phyloP scores from a whole-genome alignment of 257 asterid genomes.

The Asclepias syriaca region DNA sequence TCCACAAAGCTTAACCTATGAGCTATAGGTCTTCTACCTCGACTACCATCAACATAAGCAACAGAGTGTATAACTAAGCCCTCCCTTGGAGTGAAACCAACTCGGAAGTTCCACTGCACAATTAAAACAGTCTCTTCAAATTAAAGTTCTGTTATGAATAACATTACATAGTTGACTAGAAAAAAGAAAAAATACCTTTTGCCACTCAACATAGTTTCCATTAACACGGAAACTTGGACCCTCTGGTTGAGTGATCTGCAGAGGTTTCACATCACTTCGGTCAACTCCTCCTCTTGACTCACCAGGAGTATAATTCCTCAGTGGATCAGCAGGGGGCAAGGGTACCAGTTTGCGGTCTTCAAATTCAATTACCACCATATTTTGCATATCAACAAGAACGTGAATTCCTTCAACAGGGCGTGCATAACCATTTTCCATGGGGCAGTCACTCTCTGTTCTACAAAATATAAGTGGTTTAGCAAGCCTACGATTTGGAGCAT shows the following conservation, averaged over 20 bases:
- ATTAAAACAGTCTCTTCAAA: constrained; percentile 10
- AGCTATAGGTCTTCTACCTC: constrained; percentile 95
- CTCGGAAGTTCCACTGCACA: constrained; percentile 89
- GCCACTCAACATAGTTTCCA: constrained; percentile 93
- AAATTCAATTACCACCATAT: constrained; percentile 84
- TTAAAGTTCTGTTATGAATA: constrained; percentile 3
- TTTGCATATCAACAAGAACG: constrained; percentile 93
- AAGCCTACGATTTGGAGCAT: constrained; percentile 93
- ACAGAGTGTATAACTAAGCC: constrained; percentile 95
- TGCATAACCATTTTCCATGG: constrained; percentile 97
- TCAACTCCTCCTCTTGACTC: constrained; percentile 96
- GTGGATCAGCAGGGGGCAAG: constrained; percentile 90
- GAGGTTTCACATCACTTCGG: constrained; percentile 89
- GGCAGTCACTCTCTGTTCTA: constrained; percentile 93
- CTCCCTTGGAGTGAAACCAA: constrained; percentile 96
- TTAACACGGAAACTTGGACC: constrained; percentile 93
- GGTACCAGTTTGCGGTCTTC: constrained; percentile 96
- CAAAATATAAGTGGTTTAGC: constrained; percentile 96
- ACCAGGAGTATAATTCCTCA: constrained; percentile 89
- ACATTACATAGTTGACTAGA: constrained; percentile 9
- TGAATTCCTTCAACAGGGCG: constrained; percentile 96
- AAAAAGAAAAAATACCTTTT: constrained; percentile 51
- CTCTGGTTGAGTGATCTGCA: constrained; percentile 83
- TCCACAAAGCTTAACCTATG: constrained; percentile 97
- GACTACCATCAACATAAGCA: constrained; percentile 94